Percentiles rank a stretch among this genome's conserved stretches.
These are phyloP conservation scores for Nitzschia sp. DNA, from an alignment of 108 stramenopile genomes.

Conservation along the genomic window DNA sequence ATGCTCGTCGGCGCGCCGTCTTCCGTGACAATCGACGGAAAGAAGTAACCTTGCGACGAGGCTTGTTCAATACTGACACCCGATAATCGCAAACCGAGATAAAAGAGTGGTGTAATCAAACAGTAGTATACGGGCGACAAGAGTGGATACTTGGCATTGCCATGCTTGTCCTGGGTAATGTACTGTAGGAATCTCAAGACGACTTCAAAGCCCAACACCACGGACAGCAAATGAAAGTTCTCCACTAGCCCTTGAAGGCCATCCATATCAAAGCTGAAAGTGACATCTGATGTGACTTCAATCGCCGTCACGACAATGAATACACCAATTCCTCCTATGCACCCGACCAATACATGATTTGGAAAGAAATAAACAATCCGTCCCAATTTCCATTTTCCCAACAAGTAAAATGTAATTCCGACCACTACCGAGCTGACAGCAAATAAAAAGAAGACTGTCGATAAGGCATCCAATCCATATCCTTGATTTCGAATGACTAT, in stretches of 20 bases:
- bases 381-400: slow-evolving; percentile 74
- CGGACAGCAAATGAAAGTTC: slow-evolving; percentile 43
- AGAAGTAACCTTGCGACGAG: slow-evolving; percentile 60
- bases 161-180: slow-evolving; percentile 40
- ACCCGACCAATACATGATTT: slow-evolving; percentile 81
- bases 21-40: slow-evolving; percentile 45
- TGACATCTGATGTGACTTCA: slow-evolving; percentile 65
- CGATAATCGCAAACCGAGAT: slow-evolving; percentile 36
- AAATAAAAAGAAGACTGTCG: slow-evolving; percentile 77
- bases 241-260: slow-evolving; percentile 33
- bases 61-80: slow-evolving; percentile 43
- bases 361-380: slow-evolving; percentile 83
- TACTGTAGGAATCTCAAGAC: slow-evolving; percentile 55
- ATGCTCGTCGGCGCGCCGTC: background rate
- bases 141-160: slow-evolving; percentile 60
- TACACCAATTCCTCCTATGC: slow-evolving; percentile 86
- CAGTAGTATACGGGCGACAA: slow-evolving; percentile 83
- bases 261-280: slow-evolving; percentile 40
- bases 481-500: slow-evolving; percentile 69
- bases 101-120: slow-evolving; percentile 79
- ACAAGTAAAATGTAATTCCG: slow-evolving; percentile 67
- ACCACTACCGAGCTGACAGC: slow-evolving; percentile 69
- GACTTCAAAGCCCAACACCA: slow-evolving; percentile 63
- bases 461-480: slow-evolving; percentile 68
- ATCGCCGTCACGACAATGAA: slow-evolving; percentile 70